A percentile compares a stretch with the other conserved stretches of the same genome.
Conservation (phyloP, 345 rosid genomes). For the Salix caprea region DNA sequence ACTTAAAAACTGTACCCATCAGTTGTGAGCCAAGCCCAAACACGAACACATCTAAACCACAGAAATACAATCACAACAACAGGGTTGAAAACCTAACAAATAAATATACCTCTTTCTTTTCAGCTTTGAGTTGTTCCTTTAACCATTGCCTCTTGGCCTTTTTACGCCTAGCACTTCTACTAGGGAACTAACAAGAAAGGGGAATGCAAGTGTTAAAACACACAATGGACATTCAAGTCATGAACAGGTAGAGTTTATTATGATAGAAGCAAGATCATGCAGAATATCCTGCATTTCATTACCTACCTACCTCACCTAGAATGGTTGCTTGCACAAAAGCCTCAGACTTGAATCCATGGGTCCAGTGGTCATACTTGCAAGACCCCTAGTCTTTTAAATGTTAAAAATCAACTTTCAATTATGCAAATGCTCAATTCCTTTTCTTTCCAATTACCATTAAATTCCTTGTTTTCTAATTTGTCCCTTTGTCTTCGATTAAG, state of each 20-base stretch:
- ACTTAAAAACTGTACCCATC: background rate
- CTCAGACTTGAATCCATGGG: background rate
- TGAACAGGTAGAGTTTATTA: background rate
- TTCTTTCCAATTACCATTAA: background rate
- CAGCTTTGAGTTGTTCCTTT: constrained; percentile 57
- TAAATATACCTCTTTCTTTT: constrained; percentile 53
- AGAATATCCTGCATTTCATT: background rate
- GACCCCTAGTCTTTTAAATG: background rate
- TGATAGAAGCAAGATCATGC: background rate
- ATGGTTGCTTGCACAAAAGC: background rate
- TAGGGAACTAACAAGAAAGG: constrained; percentile 49
- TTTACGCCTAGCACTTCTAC: constrained; percentile 94
- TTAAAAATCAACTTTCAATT: background rate
- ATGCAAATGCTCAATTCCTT: background rate
- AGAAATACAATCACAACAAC: background rate
- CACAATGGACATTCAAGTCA: background rate
- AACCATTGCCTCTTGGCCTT: constrained; percentile 76
- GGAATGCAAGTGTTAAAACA: background rate
- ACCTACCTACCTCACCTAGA: background rate
- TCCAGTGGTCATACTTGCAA: background rate
- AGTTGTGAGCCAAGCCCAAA: background rate
- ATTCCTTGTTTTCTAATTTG: background rate
- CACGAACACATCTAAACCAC: background rate
- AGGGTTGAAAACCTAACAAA: background rate
- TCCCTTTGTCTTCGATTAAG: background rate